Conservation (phyloP, 352 stramenopile species). For the Globisporangium okanoganense region DNA sequence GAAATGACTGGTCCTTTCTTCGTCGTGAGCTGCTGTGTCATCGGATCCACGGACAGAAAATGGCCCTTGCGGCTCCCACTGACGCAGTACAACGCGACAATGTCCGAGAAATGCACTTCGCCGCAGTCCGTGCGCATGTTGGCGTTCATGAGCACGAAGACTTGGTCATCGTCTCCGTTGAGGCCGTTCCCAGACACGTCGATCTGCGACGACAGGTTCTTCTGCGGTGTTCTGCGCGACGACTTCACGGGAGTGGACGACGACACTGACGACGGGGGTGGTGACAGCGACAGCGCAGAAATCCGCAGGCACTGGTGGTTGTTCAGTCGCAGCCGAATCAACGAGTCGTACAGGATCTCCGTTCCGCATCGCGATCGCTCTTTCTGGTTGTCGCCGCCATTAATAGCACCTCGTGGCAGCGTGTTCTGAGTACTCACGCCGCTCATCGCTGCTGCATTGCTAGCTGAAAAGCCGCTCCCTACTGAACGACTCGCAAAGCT, state of each 20-base stretch:
- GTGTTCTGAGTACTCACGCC: constrained; percentile 9
- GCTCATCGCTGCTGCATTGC: constrained; percentile 1
- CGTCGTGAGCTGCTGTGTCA: constrained; percentile 48
- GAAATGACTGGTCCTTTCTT: constrained; percentile 78
- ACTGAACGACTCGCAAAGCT: constrained; percentile 22
- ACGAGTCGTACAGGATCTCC: constrained; percentile 70
- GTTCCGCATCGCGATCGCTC: constrained; percentile 64
- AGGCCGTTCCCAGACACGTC: constrained; percentile 59
- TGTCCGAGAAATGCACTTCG: constrained; percentile 70
- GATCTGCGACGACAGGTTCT: constrained; percentile 33
- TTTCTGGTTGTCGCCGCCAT: constrained; percentile 30
- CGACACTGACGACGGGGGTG: constrained; percentile 14
- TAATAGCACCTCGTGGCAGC: constrained; percentile 1
- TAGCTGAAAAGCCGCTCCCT: constrained; percentile 4
- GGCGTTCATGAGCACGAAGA: constrained; percentile 77
- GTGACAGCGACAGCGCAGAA: constrained; percentile 16
- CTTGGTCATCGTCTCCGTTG: constrained; percentile 67
- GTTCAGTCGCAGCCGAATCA: constrained; percentile 60
- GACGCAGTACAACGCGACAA: constrained; percentile 75
- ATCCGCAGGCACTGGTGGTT: constrained; percentile 71
- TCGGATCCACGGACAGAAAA: constrained; percentile 67
- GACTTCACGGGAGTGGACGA: constrained; percentile 23
- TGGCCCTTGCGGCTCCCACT: constrained; percentile 60
- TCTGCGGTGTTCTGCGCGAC: constrained; percentile 7
- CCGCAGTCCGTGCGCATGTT: constrained; percentile 63